Conservation (phyloP, 139 green algal species). For the Trebouxia sp. region DNA sequence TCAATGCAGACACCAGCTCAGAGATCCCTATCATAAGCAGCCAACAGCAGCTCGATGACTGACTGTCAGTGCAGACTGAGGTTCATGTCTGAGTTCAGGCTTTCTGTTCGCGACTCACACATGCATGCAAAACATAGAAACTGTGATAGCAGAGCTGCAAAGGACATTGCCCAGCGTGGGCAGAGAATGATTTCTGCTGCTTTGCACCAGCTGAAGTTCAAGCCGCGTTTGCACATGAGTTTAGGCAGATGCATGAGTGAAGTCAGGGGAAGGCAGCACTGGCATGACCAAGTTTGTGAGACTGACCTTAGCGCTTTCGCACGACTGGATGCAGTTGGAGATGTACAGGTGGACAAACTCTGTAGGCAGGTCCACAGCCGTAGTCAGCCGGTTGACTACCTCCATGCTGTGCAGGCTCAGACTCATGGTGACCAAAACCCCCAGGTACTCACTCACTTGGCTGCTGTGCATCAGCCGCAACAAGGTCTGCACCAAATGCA, state of each 20-base stretch:
- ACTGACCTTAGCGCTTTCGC: constrained; percentile 56
- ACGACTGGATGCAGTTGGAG: constrained; percentile 82
- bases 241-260: neutral
- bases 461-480: constrained; percentile 43
- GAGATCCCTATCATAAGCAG: too few relatives aligned
- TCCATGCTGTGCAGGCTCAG: constrained; percentile 87
- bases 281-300: neutral
- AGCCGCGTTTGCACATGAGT: too few relatives aligned
- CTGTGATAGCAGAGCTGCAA: too few relatives aligned
- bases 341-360: constrained; percentile 91
- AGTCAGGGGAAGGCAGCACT: neutral
- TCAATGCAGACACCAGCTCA: neutral
- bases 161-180: too few relatives aligned
- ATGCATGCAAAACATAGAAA: too few relatives aligned
- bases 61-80: too few relatives aligned
- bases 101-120: too few relatives aligned
- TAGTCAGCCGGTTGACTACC: constrained; percentile 86
- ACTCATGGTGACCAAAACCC: constrained; percentile 64
- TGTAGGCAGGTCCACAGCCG: constrained; percentile 61
- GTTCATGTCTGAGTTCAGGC: too few relatives aligned
- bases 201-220: neutral
- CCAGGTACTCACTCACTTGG: constrained; percentile 34
- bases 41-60: too few relatives aligned
- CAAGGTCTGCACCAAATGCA: constrained; percentile 27
- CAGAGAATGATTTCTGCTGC: neutral